These are phyloP conservation scores for Nothopassalora personata DNA, from an alignment of 2,329 filamentous ascomycete species.

Conservation along the genomic window DNA sequence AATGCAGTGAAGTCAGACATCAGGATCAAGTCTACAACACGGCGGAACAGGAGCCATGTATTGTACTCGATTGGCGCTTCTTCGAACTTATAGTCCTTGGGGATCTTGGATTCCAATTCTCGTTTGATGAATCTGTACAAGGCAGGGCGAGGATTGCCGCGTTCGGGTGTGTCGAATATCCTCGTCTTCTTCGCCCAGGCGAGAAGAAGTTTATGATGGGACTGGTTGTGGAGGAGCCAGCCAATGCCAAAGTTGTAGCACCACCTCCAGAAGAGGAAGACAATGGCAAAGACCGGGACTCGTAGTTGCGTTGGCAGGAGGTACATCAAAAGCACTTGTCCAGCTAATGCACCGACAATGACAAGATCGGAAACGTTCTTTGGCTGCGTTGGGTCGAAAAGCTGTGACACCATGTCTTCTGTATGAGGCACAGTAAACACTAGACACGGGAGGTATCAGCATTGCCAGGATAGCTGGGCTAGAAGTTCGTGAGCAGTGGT, in stretches of 20 bases:
- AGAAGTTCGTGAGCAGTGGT: not conserved
- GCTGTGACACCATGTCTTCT: conserved; percentile 97
- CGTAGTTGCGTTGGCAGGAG: conserved; percentile 63
- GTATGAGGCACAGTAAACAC: conserved; percentile 94
- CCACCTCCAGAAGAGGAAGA: conserved; percentile 89
- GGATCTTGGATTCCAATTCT: conserved; percentile 92
- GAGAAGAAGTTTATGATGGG: conserved; percentile 77
- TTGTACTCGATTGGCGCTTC: conserved; percentile 96
- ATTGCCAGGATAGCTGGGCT: conserved; percentile 7
- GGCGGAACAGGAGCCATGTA: conserved; percentile 94
- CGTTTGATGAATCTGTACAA: conserved; percentile 78
- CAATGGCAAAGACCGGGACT: conserved; percentile 69
- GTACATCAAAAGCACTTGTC: conserved; percentile 70
- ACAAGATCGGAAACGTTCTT: conserved; percentile 86
- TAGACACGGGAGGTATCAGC: conserved; percentile 39
- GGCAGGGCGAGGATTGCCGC: conserved; percentile 77
- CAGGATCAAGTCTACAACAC: conserved; percentile 90
- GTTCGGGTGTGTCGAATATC: conserved; percentile 77
- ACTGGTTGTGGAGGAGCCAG: conserved; percentile 81
- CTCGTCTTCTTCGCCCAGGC: conserved; percentile 80
- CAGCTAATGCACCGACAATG: conserved; percentile 71
- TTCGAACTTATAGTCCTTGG: conserved; percentile 88
- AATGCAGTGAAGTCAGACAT: conserved; percentile 99
- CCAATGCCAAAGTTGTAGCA: conserved; percentile 94
- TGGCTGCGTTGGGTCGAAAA: conserved; percentile 87